Evolutionary conservation across 768 basidiomycete genomes (phyloP).

Genomic region (Psilocybe subaeruginosa): DNA sequence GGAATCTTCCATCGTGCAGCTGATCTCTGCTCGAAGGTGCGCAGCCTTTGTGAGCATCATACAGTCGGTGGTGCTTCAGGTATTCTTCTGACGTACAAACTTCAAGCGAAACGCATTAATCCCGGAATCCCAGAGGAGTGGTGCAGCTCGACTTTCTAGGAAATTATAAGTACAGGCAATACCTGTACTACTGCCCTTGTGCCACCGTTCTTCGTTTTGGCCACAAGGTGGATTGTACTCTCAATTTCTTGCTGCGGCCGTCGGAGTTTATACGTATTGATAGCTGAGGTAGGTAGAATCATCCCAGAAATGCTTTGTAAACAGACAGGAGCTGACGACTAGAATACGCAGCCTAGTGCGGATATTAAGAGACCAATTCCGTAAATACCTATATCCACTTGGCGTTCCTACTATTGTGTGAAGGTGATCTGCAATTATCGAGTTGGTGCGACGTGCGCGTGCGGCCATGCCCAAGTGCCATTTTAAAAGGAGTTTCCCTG

Average conservation of each 20-base stretch:
- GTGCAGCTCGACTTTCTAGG: background rate
- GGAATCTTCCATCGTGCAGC: constrained; percentile 8
- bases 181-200: background rate
- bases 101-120: constrained; percentile 3
- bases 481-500: background rate
- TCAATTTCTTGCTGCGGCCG: constrained; percentile 5
- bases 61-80: background rate
- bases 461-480: constrained; percentile 3
- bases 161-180: constrained; percentile 5
- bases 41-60: constrained; percentile 7
- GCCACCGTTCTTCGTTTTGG: background rate
- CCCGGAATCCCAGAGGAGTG: constrained; percentile 1
- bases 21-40: constrained; percentile 3
- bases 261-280: constrained; percentile 6
- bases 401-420: constrained; percentile 6
- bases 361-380: constrained; percentile 7
- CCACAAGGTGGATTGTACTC: background rate
- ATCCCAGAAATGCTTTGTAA: constrained; percentile 9
- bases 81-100: background rate
- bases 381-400: constrained; percentile 1
- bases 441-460: constrained; percentile 8
- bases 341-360: constrained; percentile 14
- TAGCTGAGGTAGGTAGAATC: constrained; percentile 6
- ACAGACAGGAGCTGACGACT: constrained; percentile 1
- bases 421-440: background rate